Conservation (phyloP, 768 basidiomycete species). For the Boletus sp. region DNA sequence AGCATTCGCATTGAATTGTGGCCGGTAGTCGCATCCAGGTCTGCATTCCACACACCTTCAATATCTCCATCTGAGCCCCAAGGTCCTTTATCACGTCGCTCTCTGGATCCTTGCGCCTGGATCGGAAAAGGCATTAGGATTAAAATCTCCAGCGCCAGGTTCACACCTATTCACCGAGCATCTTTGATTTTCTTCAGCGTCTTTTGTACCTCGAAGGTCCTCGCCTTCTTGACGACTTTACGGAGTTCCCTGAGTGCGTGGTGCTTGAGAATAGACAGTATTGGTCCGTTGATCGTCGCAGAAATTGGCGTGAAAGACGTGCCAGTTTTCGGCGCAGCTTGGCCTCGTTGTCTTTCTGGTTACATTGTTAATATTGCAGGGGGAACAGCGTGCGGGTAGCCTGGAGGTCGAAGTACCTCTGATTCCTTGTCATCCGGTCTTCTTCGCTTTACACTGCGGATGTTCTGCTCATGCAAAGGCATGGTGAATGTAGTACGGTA, state of each 20-base stretch:
- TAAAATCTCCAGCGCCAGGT: neutral
- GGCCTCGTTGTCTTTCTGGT: conserved; percentile 40
- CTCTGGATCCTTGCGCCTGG: conserved; percentile 38
- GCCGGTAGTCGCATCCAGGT: neutral
- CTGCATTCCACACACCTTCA: conserved; percentile 56
- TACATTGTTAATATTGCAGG: conserved; percentile 2
- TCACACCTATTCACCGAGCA: conserved; percentile 47
- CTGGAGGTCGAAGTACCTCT: conserved; percentile 11
- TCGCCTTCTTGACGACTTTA: conserved; percentile 79
- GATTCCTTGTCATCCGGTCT: conserved; percentile 38
- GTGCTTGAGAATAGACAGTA: conserved; percentile 47
- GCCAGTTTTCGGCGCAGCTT: conserved; percentile 58
- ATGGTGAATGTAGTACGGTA: neutral
- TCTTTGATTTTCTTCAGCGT: conserved; percentile 79
- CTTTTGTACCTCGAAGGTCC: conserved; percentile 76
- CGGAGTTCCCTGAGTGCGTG: conserved; percentile 70
- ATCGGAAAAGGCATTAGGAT: conserved; percentile 1
- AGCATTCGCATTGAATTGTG: neutral
- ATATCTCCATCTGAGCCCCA: conserved; percentile 55
- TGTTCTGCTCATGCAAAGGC: conserved; percentile 1
- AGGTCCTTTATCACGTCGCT: conserved; percentile 44
- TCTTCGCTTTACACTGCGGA: conserved; percentile 45
- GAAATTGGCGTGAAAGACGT: conserved; percentile 29
- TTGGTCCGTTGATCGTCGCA: conserved; percentile 11
- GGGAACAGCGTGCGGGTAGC: neutral